Conservation (phyloP, 2,329 filamentous ascomycete genomes). For the Didymella pomorum region DNA sequence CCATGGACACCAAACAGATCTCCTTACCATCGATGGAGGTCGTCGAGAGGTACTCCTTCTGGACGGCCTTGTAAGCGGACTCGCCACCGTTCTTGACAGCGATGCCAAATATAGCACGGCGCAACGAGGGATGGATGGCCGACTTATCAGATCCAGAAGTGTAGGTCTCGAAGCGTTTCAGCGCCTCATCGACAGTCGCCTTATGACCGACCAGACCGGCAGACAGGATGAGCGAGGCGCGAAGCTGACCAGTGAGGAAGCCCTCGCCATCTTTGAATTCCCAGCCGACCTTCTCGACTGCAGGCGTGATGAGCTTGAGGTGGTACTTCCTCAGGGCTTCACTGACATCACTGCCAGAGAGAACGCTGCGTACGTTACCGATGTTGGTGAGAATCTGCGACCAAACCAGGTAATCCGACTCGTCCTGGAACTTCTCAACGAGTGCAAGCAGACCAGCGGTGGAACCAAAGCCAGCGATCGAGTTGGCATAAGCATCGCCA, state of each 20-base stretch:
- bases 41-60: conserved; percentile 83
- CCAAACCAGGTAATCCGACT: conserved; percentile 89
- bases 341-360: conserved; percentile 76
- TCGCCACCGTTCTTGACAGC: conserved; percentile 76
- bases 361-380: conserved; percentile 81
- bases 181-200: conserved; percentile 74
- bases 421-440: conserved; percentile 80
- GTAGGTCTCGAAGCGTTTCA: conserved; percentile 83
- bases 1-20: conserved; percentile 78
- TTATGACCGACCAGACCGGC: conserved; percentile 81
- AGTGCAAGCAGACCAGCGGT: conserved; percentile 85
- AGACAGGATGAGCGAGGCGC: conserved; percentile 78
- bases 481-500: conserved; percentile 87
- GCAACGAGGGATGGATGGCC: conserved; percentile 82
- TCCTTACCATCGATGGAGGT: conserved; percentile 91
- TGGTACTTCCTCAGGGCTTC: conserved; percentile 79
- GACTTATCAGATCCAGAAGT: conserved; percentile 68
- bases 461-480: conserved; percentile 83
- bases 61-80: conserved; percentile 75
- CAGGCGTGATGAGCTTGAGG: conserved; percentile 76
- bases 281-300: conserved; percentile 84
- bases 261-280: conserved; percentile 80
- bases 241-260: conserved; percentile 81
- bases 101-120: conserved; percentile 80
- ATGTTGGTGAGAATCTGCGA: conserved; percentile 82